phyloP scores from a whole-genome alignment of 495 filamentous ascomycete genomes.

The Neurospora hispaniola region DNA sequence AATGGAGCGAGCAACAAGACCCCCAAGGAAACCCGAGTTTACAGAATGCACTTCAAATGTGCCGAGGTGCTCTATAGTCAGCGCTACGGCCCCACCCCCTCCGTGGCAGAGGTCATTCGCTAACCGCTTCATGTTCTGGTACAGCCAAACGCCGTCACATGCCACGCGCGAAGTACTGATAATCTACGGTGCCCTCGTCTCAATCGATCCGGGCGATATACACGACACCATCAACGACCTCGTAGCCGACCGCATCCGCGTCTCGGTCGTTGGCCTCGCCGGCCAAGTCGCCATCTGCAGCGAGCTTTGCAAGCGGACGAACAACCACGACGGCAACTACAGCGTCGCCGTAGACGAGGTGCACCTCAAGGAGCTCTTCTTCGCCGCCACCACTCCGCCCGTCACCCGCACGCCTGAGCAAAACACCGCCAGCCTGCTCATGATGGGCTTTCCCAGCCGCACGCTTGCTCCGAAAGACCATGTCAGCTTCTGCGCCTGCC shows the following conservation, averaged over 20 bases:
- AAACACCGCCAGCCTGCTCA: constrained; percentile 66
- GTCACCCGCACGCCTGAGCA: constrained; percentile 59
- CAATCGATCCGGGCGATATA: constrained; percentile 89
- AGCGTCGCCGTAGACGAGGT: constrained; percentile 78
- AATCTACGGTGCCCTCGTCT: constrained; percentile 81
- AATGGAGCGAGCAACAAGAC: constrained; percentile 60
- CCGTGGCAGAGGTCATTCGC: not conserved
- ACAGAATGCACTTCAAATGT: constrained; percentile 94
- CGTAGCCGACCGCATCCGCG: constrained; percentile 69
- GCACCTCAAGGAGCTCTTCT: constrained; percentile 79
- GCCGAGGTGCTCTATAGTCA: constrained; percentile 73
- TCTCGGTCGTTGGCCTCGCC: constrained; percentile 78
- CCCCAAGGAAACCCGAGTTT: constrained; percentile 82
- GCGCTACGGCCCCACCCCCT: constrained; percentile 13
- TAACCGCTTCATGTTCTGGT: not conserved
- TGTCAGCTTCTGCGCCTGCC: constrained; percentile 75
- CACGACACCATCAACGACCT: constrained; percentile 75
- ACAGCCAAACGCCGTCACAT: constrained; percentile 78
- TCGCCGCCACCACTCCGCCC: constrained; percentile 81
- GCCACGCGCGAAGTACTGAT: constrained; percentile 88
- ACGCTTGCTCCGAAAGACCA: constrained; percentile 62
- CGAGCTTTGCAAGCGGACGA: constrained; percentile 79
- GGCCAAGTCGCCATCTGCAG: constrained; percentile 87
- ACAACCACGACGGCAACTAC: constrained; percentile 68
- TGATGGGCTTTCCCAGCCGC: constrained; percentile 98